phyloP scores from a whole-genome alignment of 2,329 filamentous ascomycete genomes.

The Sporothrix sp. region DNA sequence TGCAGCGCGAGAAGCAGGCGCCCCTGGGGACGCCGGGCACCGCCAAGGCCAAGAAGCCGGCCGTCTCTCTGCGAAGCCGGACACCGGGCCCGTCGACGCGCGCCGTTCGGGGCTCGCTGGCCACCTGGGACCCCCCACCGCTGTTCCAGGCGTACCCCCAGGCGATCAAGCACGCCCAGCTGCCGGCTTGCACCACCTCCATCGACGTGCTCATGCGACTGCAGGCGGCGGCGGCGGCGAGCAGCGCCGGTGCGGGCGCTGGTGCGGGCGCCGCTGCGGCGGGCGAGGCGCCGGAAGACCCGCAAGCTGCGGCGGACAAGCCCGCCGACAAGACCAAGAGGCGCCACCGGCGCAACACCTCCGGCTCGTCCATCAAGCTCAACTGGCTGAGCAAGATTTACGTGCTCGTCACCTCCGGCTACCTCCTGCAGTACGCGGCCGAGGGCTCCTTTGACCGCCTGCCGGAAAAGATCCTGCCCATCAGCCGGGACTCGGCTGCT shows the following conservation, averaged over 20 bases:
- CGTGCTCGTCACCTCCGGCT: constrained; percentile 60
- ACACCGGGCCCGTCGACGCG: constrained; percentile 15
- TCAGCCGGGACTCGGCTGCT: constrained; percentile 66
- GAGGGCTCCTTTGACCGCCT: constrained; percentile 60
- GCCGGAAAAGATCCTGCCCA: constrained; percentile 63
- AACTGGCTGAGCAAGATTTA: constrained; percentile 66
- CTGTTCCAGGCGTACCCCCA: constrained; percentile 84
- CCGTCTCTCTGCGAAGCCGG: constrained; percentile 18
- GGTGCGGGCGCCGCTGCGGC: not conserved
- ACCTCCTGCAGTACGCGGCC: constrained; percentile 63
- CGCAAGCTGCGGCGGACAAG: constrained; percentile 25
- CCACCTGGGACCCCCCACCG: constrained; percentile 59
- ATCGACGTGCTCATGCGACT: constrained; percentile 59
- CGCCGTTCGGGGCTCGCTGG: constrained; percentile 25
- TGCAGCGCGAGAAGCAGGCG: not conserved
- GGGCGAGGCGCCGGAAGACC: constrained; percentile 21
- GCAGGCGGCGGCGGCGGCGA: constrained; percentile 45
- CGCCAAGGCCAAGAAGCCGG: constrained; percentile 22
- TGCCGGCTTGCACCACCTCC: constrained; percentile 57
- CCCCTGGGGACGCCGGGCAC: not conserved
- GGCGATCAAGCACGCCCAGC: constrained; percentile 62
- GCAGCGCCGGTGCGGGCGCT: constrained; percentile 26
- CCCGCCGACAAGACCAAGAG: constrained; percentile 28
- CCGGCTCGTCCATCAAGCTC: constrained; percentile 35
- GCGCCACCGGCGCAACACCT: constrained; percentile 36